Evolutionary conservation across 2,329 filamentous ascomycete species (phyloP).

Genomic region (Fusarium sp.): DNA sequence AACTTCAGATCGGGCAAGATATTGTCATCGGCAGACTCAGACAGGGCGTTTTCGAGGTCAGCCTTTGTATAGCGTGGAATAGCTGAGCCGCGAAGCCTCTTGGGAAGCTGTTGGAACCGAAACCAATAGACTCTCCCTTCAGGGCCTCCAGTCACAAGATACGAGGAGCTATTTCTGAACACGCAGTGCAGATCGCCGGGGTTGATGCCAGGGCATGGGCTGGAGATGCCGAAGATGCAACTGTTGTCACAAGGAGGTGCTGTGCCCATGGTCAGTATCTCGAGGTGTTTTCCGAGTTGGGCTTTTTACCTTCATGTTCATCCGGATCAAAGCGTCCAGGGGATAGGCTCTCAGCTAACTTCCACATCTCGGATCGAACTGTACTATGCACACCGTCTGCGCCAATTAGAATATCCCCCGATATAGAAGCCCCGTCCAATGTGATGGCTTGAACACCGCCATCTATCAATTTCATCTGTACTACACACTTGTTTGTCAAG

Average conservation of each 20-base stretch:
- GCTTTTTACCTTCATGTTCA: background rate
- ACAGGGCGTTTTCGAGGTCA: background rate
- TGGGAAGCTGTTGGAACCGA: background rate
- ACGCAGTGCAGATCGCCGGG: background rate
- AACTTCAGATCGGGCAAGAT: background rate
- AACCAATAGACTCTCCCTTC: slow-evolving; percentile 2
- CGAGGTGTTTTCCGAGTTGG: no score
- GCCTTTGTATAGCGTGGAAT: background rate
- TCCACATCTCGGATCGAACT: background rate
- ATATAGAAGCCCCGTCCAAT: background rate
- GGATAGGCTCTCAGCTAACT: background rate
- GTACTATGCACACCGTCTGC: background rate
- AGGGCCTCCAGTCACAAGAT: background rate
- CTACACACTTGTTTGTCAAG: background rate
- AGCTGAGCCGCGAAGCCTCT: background rate
- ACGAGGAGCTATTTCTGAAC: background rate
- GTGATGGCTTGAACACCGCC: background rate
- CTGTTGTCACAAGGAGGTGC: background rate
- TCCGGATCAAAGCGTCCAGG: background rate
- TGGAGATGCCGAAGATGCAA: background rate
- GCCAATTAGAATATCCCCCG: background rate
- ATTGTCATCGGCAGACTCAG: background rate
- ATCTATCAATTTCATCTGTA: background rate
- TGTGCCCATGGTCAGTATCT: background rate
- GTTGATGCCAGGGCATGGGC: background rate